A percentile compares a stretch with the other conserved stretches of the same genome.
Conservation (phyloP, 2,329 filamentous ascomycete genomes). For the Plenodomus biglobosus region DNA sequence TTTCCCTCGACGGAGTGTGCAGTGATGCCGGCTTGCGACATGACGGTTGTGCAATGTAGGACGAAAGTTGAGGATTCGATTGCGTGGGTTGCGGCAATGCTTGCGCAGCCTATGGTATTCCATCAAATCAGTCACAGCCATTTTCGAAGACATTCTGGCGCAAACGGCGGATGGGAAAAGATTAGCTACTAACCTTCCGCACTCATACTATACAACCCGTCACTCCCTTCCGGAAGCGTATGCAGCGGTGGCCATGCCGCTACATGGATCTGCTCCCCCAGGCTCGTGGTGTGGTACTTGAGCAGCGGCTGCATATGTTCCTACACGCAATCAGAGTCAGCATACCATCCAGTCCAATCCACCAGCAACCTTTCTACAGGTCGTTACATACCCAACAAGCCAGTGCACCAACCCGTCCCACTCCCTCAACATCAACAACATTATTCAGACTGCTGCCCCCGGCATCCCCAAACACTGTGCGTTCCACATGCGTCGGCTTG, state of each 20-base stretch:
- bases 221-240: slow-evolving; percentile 28
- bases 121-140: no score
- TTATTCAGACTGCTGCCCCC: slow-evolving; percentile 39
- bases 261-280: slow-evolving; percentile 46
- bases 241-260: slow-evolving; percentile 47
- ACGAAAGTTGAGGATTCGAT: slow-evolving; percentile 60
- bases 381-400: slow-evolving; percentile 31
- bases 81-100: slow-evolving; percentile 57
- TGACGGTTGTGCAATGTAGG: slow-evolving; percentile 54
- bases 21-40: slow-evolving; percentile 50
- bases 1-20: slow-evolving; percentile 48
- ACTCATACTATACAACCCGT: slow-evolving; percentile 43
- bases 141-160: no score
- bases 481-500: slow-evolving; percentile 50
- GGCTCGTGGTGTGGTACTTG: slow-evolving; percentile 46
- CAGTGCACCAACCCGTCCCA: slow-evolving; percentile 37
- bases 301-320: slow-evolving; percentile 48
- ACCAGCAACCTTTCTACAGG: no score
- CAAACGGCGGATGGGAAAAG: no score
- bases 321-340: slow-evolving; percentile 4
- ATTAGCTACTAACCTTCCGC: slow-evolving; percentile 33
- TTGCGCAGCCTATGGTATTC: slow-evolving; percentile 15
- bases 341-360: no score
- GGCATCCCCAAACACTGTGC: slow-evolving; percentile 48
- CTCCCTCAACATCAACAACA: slow-evolving; percentile 34